These are phyloP conservation scores for Achlya hypogyna DNA, from an alignment of 352 stramenopile genomes.

Conservation along the genomic window DNA sequence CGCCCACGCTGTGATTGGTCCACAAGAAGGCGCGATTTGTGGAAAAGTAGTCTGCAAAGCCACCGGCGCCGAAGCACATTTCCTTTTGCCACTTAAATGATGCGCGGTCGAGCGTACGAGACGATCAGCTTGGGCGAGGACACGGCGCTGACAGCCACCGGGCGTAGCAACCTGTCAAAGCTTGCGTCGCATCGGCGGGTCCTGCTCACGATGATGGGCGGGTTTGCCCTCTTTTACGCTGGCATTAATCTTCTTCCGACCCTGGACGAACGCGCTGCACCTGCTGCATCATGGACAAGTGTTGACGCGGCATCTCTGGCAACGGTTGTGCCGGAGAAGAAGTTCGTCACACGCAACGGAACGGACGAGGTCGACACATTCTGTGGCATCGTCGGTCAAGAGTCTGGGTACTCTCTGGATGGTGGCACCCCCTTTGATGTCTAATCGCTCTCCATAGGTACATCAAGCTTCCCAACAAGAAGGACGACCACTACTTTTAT, in stretches of 20 bases:
- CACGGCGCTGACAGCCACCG: not conserved
- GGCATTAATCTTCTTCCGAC: not conserved
- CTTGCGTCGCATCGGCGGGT: not conserved
- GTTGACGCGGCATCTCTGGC: not conserved
- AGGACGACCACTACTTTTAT: constrained; percentile 64
- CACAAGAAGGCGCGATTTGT: too few relatives aligned
- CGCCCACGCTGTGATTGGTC: too few relatives aligned
- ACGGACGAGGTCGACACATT: constrained; percentile 27
- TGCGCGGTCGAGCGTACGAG: not conserved
- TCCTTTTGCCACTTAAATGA: not conserved
- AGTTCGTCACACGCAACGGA: not conserved
- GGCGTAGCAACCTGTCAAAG: not conserved
- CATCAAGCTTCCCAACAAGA: constrained; percentile 40
- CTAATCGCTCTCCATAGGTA: too few relatives aligned
- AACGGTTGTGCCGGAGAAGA: not conserved
- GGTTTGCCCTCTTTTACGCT: not conserved
- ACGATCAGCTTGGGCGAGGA: not conserved
- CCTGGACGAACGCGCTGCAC: not conserved
- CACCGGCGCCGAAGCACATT: not conserved
- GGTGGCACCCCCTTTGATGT: too few relatives aligned
- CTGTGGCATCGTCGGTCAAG: constrained; percentile 32
- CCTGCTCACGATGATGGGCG: not conserved
- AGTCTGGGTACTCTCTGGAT: constrained; percentile 23
- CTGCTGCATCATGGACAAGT: not conserved
- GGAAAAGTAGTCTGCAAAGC: too few relatives aligned